Conservation (phyloP, 2,329 filamentous ascomycete genomes). For the Penicillium sp. region DNA sequence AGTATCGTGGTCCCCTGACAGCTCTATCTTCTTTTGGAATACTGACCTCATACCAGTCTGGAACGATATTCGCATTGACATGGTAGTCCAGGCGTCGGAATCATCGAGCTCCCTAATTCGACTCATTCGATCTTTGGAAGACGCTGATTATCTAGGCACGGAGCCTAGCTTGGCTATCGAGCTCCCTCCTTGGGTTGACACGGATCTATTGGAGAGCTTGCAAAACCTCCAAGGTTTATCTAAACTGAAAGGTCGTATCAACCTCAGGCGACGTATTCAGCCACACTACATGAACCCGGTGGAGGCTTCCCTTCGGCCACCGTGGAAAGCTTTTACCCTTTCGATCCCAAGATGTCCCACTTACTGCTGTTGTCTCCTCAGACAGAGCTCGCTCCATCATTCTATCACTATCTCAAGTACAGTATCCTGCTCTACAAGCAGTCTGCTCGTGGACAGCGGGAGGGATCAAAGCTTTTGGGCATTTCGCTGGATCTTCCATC, state of each 20-base stretch:
- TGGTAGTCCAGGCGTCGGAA: slow-evolving; percentile 74
- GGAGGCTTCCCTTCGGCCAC: slow-evolving; percentile 73
- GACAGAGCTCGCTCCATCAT: slow-evolving; percentile 74
- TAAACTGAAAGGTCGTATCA: slow-evolving; percentile 53
- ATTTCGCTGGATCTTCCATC: slow-evolving; percentile 77
- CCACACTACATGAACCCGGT: slow-evolving; percentile 61
- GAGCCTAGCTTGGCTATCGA: slow-evolving; percentile 81
- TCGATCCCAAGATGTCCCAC: slow-evolving; percentile 63
- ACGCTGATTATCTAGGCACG: slow-evolving; percentile 72
- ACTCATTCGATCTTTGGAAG: slow-evolving; percentile 72
- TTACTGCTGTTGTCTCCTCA: slow-evolving; percentile 83
- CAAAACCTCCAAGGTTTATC: slow-evolving; percentile 71
- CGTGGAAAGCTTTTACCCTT: slow-evolving; percentile 85
- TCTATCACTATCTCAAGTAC: slow-evolving; percentile 85
- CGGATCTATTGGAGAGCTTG: slow-evolving; percentile 63
- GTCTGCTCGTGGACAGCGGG: slow-evolving; percentile 54
- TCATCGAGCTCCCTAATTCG: slow-evolving; percentile 74
- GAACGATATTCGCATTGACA: slow-evolving; percentile 76
- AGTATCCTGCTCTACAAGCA: slow-evolving; percentile 74
- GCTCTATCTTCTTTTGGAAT: slow-evolving; percentile 9
- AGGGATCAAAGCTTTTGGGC: slow-evolving; percentile 65
- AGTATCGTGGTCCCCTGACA: slow-evolving; percentile 14
- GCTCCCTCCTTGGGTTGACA: slow-evolving; percentile 72
- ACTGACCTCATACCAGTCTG: slow-evolving; percentile 57
- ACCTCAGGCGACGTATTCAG: slow-evolving; percentile 72